These are phyloP conservation scores for Aaosphaeria pasadenensis DNA, from an alignment of 2,329 filamentous ascomycete species.

Conservation along the genomic window DNA sequence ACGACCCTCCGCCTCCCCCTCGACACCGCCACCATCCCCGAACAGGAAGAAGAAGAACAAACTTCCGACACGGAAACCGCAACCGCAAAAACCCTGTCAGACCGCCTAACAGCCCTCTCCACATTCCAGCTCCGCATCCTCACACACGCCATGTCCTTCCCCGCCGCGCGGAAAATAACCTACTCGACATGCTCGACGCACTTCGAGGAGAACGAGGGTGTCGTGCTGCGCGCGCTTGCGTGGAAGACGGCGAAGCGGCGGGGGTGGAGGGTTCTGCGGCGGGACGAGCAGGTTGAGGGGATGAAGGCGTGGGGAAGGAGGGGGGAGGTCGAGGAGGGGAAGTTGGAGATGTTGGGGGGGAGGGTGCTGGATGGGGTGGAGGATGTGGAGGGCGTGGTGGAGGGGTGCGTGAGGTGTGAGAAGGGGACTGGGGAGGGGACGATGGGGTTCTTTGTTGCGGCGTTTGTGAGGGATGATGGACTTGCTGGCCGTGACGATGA, in stretches of 20 bases:
- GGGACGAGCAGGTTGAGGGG: slow-evolving; percentile 72
- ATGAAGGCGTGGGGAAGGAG: slow-evolving; percentile 72
- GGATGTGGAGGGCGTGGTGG: slow-evolving; percentile 12
- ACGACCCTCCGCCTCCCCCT: neutral
- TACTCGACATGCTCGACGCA: slow-evolving; percentile 95
- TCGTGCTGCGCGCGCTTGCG: slow-evolving; percentile 69
- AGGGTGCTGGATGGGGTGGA: slow-evolving; percentile 49
- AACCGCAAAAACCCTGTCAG: slow-evolving; percentile 31
- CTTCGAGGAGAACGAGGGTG: slow-evolving; percentile 81
- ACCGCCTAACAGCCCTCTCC: slow-evolving; percentile 70
- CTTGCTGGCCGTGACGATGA: neutral
- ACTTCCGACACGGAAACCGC: slow-evolving; percentile 38
- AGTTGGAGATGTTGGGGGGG: slow-evolving; percentile 3
- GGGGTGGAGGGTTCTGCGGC: slow-evolving; percentile 75
- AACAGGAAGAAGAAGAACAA: slow-evolving; percentile 17
- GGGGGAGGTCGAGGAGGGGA: slow-evolving; percentile 43
- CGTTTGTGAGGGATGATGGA: slow-evolving; percentile 63
- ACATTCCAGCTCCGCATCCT: slow-evolving; percentile 80
- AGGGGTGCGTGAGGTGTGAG: slow-evolving; percentile 74
- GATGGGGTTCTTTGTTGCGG: slow-evolving; percentile 96
- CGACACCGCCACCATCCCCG: neutral
- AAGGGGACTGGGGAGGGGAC: slow-evolving; percentile 78
- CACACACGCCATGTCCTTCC: slow-evolving; percentile 80
- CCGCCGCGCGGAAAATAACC: slow-evolving; percentile 63
- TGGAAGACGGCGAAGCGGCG: slow-evolving; percentile 63